Percentiles rank a stretch among this genome's conserved stretches.
These are phyloP conservation scores for Chaetomiaceae sp. DNA, from an alignment of 2,329 filamentous ascomycete genomes.

Conservation along the genomic window DNA sequence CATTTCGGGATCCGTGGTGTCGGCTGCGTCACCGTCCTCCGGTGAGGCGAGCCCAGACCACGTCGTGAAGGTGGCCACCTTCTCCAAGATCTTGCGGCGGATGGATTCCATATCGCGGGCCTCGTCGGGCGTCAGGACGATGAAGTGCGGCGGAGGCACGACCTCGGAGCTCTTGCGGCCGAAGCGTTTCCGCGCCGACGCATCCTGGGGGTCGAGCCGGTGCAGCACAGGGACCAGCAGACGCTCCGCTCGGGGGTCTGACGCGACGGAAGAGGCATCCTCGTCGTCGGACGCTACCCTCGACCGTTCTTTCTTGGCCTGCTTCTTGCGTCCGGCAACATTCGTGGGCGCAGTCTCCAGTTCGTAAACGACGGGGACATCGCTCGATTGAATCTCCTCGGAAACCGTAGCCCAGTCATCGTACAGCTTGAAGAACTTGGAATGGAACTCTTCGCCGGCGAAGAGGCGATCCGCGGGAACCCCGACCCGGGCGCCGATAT, in stretches of 20 bases:
- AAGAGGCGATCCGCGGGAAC: constrained; percentile 63
- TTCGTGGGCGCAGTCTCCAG: constrained; percentile 75
- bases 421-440: constrained; percentile 82
- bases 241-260: constrained; percentile 56
- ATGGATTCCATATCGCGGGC: constrained; percentile 61
- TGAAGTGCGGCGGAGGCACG: constrained; percentile 56
- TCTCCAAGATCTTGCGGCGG: constrained; percentile 70
- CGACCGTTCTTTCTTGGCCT: constrained; percentile 29
- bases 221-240: constrained; percentile 69
- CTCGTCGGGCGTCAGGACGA: constrained; percentile 70
- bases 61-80: constrained; percentile 70
- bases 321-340: constrained; percentile 47
- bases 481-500: constrained; percentile 60
- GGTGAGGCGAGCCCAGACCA: constrained; percentile 54
- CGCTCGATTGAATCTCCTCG: constrained; percentile 64
- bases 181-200: constrained; percentile 10
- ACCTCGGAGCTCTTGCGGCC: constrained; percentile 11
- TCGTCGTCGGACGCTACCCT: constrained; percentile 46
- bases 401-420: constrained; percentile 61
- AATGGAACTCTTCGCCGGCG: constrained; percentile 73
- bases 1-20: constrained; percentile 60
- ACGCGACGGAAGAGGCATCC: constrained; percentile 39
- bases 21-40: constrained; percentile 41
- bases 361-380: constrained; percentile 67
- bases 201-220: constrained; percentile 37